Evolutionary conservation across 2,329 filamentous ascomycete genomes (phyloP).

Genomic region (Pseudogymnoascus sp.): DNA sequence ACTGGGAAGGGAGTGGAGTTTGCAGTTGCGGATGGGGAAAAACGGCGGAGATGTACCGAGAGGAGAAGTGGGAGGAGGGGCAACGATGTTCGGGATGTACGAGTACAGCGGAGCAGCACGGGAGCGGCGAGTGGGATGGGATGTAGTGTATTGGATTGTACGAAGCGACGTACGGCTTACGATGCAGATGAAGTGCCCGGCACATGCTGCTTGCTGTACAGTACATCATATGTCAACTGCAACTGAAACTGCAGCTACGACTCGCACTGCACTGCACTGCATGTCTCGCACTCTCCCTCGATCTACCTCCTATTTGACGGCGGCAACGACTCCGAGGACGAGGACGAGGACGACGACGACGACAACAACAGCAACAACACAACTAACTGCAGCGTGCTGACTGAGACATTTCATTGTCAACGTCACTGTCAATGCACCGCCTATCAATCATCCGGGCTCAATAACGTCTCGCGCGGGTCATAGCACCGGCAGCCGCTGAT

Average conservation of each 20-base stretch:
- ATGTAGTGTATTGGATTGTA: neutral
- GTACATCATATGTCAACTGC: neutral
- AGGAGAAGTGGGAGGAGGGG: neutral
- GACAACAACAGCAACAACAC: neutral
- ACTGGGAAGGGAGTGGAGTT: neutral
- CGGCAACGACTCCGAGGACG: neutral
- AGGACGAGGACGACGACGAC: neutral
- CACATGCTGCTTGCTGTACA: too few species aligned
- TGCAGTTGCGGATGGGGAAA: neutral
- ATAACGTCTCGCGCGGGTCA: neutral
- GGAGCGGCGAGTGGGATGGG: neutral
- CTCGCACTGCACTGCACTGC: neutral
- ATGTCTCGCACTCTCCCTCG: neutral
- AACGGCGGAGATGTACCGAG: neutral
- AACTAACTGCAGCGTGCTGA: neutral
- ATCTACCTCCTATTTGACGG: neutral
- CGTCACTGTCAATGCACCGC: neutral
- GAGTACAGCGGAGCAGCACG: neutral
- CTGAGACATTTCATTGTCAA: too few species aligned
- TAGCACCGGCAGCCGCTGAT: neutral
- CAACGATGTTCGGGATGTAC: neutral
- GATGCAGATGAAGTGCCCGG: neutral
- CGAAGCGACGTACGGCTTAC: neutral
- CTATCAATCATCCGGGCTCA: neutral
- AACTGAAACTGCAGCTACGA: neutral